Conservation (phyloP, 2,329 filamentous ascomycete genomes). For the Didymella exigua region DNA sequence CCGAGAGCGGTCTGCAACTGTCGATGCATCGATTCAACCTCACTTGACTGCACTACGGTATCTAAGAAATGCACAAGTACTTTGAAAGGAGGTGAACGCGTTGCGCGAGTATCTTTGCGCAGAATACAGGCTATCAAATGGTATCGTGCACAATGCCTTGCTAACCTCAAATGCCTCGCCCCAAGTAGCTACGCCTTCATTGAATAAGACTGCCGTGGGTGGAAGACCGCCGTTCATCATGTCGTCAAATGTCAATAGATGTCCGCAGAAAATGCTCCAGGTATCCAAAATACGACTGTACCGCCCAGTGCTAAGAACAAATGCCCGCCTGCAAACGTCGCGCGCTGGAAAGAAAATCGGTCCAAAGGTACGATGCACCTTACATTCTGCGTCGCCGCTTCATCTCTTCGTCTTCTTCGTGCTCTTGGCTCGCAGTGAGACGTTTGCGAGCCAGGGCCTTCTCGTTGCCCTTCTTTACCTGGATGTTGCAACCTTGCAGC, state of each 20-base stretch:
- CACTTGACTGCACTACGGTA: conserved; percentile 16
- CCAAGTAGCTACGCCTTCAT: conserved; percentile 27
- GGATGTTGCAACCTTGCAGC: conserved; percentile 80
- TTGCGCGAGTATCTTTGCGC: conserved; percentile 18
- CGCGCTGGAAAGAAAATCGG: neutral
- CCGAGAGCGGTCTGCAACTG: conserved; percentile 7
- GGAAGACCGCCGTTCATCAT: conserved; percentile 34
- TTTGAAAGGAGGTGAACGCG: neutral
- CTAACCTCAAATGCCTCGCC: conserved; percentile 40
- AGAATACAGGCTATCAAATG: conserved; percentile 42
- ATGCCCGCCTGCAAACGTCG: neutral
- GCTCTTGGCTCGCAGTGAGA: conserved; percentile 47
- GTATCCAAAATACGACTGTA: conserved; percentile 37
- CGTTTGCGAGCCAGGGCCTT: conserved; percentile 56
- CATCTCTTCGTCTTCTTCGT: conserved; percentile 47
- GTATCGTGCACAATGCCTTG: conserved; percentile 45
- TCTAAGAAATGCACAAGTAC: neutral
- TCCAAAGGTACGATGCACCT: conserved; percentile 6
- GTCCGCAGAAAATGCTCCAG: conserved; percentile 42
- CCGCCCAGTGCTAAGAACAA: conserved; percentile 31
- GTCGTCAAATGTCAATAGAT: conserved; percentile 45
- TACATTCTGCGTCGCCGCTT: conserved; percentile 47
- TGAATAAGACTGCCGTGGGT: conserved; percentile 29
- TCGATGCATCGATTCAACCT: conserved; percentile 21
- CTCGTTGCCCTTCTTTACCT: conserved; percentile 85